These are phyloP conservation scores for Harrya chromipes DNA, from an alignment of 768 basidiomycete species.

Conservation along the genomic window DNA sequence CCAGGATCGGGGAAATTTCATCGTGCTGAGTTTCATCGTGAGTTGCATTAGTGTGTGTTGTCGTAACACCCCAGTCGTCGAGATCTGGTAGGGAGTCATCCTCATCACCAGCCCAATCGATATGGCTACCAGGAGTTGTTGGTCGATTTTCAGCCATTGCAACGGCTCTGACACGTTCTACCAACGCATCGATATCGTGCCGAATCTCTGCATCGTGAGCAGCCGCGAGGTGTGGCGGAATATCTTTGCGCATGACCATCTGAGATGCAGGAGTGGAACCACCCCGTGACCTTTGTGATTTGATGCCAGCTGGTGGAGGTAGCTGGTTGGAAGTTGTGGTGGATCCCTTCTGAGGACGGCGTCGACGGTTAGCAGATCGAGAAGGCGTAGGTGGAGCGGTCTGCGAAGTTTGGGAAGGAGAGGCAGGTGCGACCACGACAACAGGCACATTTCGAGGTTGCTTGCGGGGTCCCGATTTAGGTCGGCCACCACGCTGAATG, in stretches of 20 bases:
- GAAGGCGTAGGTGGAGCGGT: slow-evolving; percentile 34
- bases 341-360: slow-evolving; percentile 40
- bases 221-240: slow-evolving; percentile 53
- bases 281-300: slow-evolving; percentile 34
- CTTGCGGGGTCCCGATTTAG: slow-evolving; percentile 24
- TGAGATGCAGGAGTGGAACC: slow-evolving; percentile 23
- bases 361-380: slow-evolving; percentile 46
- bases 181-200: slow-evolving; percentile 69
- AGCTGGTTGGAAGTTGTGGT: slow-evolving; percentile 15
- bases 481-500: slow-evolving; percentile 19
- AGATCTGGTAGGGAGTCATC: slow-evolving; percentile 78
- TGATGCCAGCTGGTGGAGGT: slow-evolving; percentile 19
- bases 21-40: slow-evolving; percentile 32
- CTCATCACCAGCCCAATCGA: slow-evolving; percentile 89
- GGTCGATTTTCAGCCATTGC: slow-evolving; percentile 69
- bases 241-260: slow-evolving; percentile 44
- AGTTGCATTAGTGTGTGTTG: slow-evolving; percentile 33
- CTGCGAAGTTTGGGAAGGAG: slow-evolving; percentile 20
- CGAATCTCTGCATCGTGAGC: slow-evolving; percentile 46
- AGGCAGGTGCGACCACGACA: slow-evolving; percentile 19
- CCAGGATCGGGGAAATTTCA: slow-evolving; percentile 65
- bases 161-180: slow-evolving; percentile 70
- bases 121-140: slow-evolving; percentile 71
- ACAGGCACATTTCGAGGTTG: slow-evolving; percentile 20
- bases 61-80: slow-evolving; percentile 78